Conservation (phyloP, 1,284 basidiomycete species). For the Papiliotrema laurentii region DNA sequence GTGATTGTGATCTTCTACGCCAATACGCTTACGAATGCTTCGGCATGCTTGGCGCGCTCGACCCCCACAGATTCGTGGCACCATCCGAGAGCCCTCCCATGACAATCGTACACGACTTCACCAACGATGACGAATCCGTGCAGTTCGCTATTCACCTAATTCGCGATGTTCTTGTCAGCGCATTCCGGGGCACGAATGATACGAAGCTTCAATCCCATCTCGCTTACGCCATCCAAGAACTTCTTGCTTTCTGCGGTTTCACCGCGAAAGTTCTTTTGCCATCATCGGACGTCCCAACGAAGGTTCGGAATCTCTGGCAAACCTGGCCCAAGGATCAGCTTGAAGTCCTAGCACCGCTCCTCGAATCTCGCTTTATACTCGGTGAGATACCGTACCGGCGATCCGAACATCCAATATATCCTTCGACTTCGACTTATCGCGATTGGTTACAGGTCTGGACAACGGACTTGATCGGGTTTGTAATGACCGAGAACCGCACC, state of each 20-base stretch:
- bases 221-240: conserved; percentile 88
- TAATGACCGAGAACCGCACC: conserved; percentile 34
- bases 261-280: conserved; percentile 52
- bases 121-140: conserved; percentile 71
- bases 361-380: conserved; percentile 63
- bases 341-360: conserved; percentile 83
- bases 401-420: conserved; percentile 70
- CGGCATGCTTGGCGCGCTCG: conserved; percentile 88
- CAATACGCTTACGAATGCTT: conserved; percentile 82
- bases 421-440: conserved; percentile 70
- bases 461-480: conserved; percentile 70
- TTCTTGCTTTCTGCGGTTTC: conserved; percentile 85
- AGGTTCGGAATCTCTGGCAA: conserved; percentile 67
- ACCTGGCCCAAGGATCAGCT: conserved; percentile 75
- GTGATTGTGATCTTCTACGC: conserved; percentile 60
- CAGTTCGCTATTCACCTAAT: conserved; percentile 84
- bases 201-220: conserved; percentile 86
- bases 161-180: conserved; percentile 78
- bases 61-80: conserved; percentile 76
- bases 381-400: conserved; percentile 30
- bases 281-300: conserved; percentile 56
- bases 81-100: conserved; percentile 57
- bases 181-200: conserved; percentile 89
- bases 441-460: conserved; percentile 97
- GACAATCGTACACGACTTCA: conserved; percentile 77